phyloP scores from a whole-genome alignment of 176 grass and related monocot species.

The Ensete glaucum region DNA sequence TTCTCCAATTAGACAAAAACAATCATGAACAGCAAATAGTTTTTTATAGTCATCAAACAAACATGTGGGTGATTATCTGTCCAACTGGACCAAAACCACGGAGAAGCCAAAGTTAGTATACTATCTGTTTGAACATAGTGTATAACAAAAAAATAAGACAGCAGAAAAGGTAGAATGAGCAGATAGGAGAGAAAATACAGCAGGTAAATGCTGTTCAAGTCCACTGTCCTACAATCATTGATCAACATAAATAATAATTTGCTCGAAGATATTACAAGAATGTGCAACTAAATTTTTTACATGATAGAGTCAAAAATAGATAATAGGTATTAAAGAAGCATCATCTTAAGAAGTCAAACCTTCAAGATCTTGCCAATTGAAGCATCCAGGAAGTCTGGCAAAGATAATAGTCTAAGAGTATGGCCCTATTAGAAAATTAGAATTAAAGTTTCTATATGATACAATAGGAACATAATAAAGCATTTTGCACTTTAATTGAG shows the following conservation, averaged over 20 bases:
- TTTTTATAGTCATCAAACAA: no score
- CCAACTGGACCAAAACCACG: no score
- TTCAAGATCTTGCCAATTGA: constrained; percentile 96
- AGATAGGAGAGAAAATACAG: background rate
- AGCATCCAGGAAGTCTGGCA: constrained; percentile 96
- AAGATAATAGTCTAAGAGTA: constrained; percentile 87
- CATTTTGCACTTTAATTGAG: background rate
- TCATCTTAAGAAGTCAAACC: constrained; percentile 28
- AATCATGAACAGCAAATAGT: no score
- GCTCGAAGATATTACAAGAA: background rate
- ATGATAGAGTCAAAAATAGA: background rate
- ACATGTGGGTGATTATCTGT: no score
- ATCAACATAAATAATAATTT: background rate
- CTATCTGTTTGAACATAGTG: background rate
- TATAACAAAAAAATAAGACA: background rate
- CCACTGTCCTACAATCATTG: background rate
- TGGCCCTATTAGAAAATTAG: constrained; percentile 51
- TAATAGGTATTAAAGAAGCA: background rate
- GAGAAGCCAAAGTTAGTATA: no score
- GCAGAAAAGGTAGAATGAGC: background rate
- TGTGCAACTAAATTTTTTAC: background rate
- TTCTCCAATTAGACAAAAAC: no score
- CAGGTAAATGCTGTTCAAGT: background rate
- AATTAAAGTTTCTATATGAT: background rate
- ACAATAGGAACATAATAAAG: background rate